Conservation (phyloP, 2,329 filamentous ascomycete species). For the Apiospora aurea region DNA sequence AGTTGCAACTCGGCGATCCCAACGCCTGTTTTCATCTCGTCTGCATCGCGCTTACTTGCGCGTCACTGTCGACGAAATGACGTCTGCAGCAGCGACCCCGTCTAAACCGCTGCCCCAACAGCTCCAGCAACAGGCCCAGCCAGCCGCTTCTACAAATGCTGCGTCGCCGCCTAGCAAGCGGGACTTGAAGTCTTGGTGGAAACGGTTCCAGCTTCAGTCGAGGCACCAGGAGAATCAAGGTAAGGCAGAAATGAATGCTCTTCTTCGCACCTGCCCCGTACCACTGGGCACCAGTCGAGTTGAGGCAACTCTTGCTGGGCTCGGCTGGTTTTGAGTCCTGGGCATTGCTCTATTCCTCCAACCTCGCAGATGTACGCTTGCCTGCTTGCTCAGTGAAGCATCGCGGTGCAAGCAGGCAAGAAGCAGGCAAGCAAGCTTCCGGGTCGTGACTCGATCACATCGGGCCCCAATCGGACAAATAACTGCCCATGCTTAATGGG, state of each 20-base stretch:
- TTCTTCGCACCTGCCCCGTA: background rate
- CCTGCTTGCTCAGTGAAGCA: background rate
- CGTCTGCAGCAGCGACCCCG: slow-evolving; percentile 39
- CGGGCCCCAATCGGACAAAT: background rate
- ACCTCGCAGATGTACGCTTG: background rate
- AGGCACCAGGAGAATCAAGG: slow-evolving; percentile 59
- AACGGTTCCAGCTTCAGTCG: slow-evolving; percentile 80
- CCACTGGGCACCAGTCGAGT: background rate
- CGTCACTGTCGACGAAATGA: slow-evolving; percentile 42
- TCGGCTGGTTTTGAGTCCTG: background rate
- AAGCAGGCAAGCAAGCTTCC: background rate
- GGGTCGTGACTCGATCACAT: background rate
- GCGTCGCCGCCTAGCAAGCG: slow-evolving; percentile 82
- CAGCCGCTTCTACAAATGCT: slow-evolving; percentile 42
- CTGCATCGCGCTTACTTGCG: slow-evolving; percentile 36
- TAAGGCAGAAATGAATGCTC: background rate
- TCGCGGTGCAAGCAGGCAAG: background rate
- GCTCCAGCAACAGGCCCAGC: slow-evolving; percentile 23
- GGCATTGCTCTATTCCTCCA: background rate
- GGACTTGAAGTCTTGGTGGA: slow-evolving; percentile 97
- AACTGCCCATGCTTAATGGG: background rate
- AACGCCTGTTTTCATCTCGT: background rate
- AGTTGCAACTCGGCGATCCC: background rate
- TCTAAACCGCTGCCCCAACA: slow-evolving; percentile 16
- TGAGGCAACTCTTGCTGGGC: background rate